Evolutionary conservation across 2,329 filamentous ascomycete species (phyloP).

Genomic region (Aspergillus sp.): DNA sequence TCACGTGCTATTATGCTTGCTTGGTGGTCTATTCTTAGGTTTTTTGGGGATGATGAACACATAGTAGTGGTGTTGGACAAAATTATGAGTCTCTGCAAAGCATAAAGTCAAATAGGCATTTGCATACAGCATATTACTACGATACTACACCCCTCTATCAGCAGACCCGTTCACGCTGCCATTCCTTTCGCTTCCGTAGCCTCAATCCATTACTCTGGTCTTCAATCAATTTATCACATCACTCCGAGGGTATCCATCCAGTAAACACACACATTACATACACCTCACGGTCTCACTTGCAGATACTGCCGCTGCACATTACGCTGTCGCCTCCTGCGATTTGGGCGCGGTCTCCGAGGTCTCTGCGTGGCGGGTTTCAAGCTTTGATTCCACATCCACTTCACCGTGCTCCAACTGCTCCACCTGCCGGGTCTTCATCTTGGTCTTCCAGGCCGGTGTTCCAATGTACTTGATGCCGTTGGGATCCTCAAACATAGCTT

Average conservation of each 20-base stretch:
- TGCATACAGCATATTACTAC: too few relatives aligned
- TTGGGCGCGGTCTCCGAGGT: neutral
- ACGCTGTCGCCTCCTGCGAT: neutral
- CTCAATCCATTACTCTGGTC: neutral
- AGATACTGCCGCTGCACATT: neutral
- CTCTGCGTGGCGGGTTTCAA: neutral
- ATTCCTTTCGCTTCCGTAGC: neutral
- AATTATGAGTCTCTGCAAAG: too few relatives aligned
- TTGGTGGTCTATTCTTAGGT: too few relatives aligned
- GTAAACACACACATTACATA: neutral
- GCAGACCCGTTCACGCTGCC: too few relatives aligned
- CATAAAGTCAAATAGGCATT: too few relatives aligned
- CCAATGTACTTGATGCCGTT: constrained; percentile 30
- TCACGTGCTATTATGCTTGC: too few relatives aligned
- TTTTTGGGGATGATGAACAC: too few relatives aligned
- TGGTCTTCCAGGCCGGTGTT: constrained; percentile 44
- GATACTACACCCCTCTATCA: too few relatives aligned
- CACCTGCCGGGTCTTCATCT: constrained; percentile 17
- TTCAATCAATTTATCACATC: neutral
- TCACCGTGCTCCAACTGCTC: constrained; percentile 16
- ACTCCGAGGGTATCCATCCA: neutral
- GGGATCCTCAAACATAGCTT: constrained; percentile 63
- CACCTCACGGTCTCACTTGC: neutral
- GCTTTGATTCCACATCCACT: neutral
- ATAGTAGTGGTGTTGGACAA: too few relatives aligned